A percentile compares a stretch with the other conserved stretches of the same genome.
phyloP scores from a whole-genome alignment of 441 rosid genomes.

The Iberis amara region DNA sequence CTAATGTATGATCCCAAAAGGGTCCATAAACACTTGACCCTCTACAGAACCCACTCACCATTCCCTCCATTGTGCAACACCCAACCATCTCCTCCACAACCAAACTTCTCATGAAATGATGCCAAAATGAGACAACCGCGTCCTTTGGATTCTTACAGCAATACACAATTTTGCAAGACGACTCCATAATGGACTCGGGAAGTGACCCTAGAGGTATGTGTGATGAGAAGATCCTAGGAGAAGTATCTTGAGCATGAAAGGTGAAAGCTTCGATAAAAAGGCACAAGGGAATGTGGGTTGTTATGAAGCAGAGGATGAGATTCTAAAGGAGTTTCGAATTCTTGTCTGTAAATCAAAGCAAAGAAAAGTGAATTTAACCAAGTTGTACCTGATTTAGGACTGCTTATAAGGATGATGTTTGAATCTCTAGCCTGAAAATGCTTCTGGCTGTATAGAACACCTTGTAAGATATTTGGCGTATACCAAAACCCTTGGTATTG shows the following conservation, averaged over 20 bases:
- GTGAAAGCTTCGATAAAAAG: constrained; percentile 37
- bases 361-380: constrained; percentile 53
- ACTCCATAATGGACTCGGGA: constrained; percentile 33
- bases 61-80: constrained; percentile 35
- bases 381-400: constrained; percentile 57
- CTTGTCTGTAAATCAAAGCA: constrained; percentile 31
- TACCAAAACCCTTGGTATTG: constrained; percentile 51
- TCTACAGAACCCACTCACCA: constrained; percentile 37
- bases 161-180: constrained; percentile 49
- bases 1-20: constrained; percentile 53
- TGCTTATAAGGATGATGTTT: constrained; percentile 41
- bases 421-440: constrained; percentile 39
- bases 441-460: constrained; percentile 33
- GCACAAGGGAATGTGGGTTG: constrained; percentile 48
- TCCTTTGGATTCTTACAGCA: constrained; percentile 63
- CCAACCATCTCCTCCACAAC: constrained; percentile 27
- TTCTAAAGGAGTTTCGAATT: constrained; percentile 17
- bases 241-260: constrained; percentile 28
- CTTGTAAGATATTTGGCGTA: constrained; percentile 30
- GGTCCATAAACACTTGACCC: constrained; percentile 49
- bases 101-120: constrained; percentile 43
- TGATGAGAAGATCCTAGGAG: constrained; percentile 44
- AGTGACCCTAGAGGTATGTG: constrained; percentile 43
- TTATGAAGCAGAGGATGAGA: constrained; percentile 42
- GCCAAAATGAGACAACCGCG: constrained; percentile 56